These are phyloP conservation scores for Tillandsia fasciculata DNA, from an alignment of 176 grass and related monocot genomes.

Conservation along the genomic window DNA sequence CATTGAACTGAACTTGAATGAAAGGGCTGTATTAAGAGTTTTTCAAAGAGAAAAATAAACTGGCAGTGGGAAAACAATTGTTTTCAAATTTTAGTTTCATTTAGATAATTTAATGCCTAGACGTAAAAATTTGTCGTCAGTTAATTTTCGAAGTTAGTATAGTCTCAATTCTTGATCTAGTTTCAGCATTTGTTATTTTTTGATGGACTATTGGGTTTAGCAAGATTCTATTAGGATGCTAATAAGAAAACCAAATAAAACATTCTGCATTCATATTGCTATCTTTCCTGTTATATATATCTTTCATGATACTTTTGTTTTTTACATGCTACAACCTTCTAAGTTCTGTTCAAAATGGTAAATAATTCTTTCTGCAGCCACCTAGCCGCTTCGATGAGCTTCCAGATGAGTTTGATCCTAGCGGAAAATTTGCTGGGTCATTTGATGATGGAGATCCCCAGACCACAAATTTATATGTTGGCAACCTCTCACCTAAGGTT, in stretches of 20 bases:
- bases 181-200: background rate
- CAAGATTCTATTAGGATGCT: background rate
- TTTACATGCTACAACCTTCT: background rate
- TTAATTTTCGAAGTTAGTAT: background rate
- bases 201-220: background rate
- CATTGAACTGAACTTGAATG: background rate
- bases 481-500: conserved; percentile 93
- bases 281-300: background rate
- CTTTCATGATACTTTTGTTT: background rate
- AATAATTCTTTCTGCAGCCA: conserved; percentile 35
- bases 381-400: conserved; percentile 87
- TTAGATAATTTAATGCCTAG: background rate
- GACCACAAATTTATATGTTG: conserved; percentile 99
- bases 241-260: no score
- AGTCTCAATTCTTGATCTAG: background rate
- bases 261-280: background rate
- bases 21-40: background rate
- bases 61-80: no score
- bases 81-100: no score
- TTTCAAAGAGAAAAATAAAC: background rate
- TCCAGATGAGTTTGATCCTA: conserved; percentile 85
- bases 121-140: background rate
- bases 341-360: conserved; percentile 12
- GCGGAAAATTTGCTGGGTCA: conserved; percentile 69
- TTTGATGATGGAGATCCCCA: conserved; percentile 96